A percentile compares a stretch with the other conserved stretches of the same genome.
phyloP scores from a whole-genome alignment of 176 grass and related monocot genomes.

The Puccinellia tenuiflora region DNA sequence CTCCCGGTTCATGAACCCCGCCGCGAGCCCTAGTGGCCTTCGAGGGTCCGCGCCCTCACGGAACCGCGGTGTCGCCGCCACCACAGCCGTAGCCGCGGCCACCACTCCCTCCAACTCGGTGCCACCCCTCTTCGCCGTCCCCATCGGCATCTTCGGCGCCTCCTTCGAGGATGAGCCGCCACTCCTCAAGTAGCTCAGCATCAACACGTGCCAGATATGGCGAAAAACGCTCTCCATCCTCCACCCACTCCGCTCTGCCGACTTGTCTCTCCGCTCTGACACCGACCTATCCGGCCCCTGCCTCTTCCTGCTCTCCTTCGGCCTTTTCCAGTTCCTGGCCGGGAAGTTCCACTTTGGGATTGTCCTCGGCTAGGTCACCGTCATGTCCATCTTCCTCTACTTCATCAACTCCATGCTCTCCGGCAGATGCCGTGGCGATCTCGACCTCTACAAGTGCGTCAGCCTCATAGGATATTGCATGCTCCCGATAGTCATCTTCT shows the following conservation, averaged over 20 bases:
- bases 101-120: conserved; percentile 47
- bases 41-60: too few relatives aligned
- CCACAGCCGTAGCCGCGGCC: too few relatives aligned
- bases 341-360: conserved; percentile 96
- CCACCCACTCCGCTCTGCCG: conserved; percentile 76
- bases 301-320: conserved; percentile 85
- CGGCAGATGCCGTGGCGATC: conserved; percentile 64
- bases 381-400: conserved; percentile 84
- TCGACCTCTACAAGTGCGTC: conserved; percentile 84
- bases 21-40: too few relatives aligned
- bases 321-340: conserved; percentile 88
- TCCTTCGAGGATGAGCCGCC: conserved; percentile 89
- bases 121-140: conserved; percentile 50
- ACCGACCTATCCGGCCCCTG: conserved; percentile 89
- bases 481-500: conserved; percentile 99
- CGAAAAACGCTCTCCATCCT: conserved; percentile 88
- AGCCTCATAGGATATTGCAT: conserved; percentile 94
- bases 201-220: conserved; percentile 98
- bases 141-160: conserved; percentile 37
- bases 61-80: too few relatives aligned
- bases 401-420: conserved; percentile 86
- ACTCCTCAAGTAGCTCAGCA: conserved; percentile 93
- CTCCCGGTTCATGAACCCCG: too few relatives aligned
- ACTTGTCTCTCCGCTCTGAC: conserved; percentile 66
- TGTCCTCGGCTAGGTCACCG: conserved; percentile 89